A percentile compares a stretch with the other conserved stretches of the same genome.
phyloP scores from a whole-genome alignment of 2,329 filamentous ascomycete genomes.

The Aspergillus sp. region DNA sequence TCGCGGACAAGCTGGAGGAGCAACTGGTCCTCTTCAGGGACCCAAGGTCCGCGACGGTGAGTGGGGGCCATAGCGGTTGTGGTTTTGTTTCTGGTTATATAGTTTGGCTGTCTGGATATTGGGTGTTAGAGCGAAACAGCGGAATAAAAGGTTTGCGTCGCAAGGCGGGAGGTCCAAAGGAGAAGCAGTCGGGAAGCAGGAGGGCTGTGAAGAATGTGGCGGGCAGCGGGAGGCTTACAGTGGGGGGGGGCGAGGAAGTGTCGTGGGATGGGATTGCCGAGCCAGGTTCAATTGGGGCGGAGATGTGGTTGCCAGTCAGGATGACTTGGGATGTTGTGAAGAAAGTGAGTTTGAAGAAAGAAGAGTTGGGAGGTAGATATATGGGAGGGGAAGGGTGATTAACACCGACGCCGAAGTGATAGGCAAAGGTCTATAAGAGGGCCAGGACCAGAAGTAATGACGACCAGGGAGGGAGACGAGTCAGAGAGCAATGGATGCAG shows the following conservation, averaged over 20 bases:
- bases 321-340: neutral
- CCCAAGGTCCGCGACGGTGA: conserved; percentile 80
- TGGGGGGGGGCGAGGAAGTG: too few species aligned
- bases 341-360: neutral
- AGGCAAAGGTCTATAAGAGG: conserved; percentile 9
- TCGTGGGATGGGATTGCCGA: too few species aligned
- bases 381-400: conserved; percentile 7
- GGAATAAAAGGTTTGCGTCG: too few species aligned
- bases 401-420: too few species aligned
- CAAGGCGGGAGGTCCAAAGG: too few species aligned
- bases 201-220: too few species aligned
- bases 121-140: too few species aligned
- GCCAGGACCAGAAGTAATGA: conserved; percentile 20
- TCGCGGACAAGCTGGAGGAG: conserved; percentile 69
- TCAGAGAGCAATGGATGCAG: conserved; percentile 33
- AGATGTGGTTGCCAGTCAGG: neutral
- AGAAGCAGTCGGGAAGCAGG: too few species aligned
- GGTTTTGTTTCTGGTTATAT: neutral
- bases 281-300: neutral
- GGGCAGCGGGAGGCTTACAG: too few species aligned
- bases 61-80: conserved; percentile 41
- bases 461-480: conserved; percentile 34
- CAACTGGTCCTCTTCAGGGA: conserved; percentile 69
- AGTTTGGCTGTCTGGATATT: too few species aligned
- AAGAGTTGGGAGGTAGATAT: conserved; percentile 19